Evolutionary conservation across 495 filamentous ascomycete genomes (phyloP).

Genomic region (Penicillium paxilli): DNA sequence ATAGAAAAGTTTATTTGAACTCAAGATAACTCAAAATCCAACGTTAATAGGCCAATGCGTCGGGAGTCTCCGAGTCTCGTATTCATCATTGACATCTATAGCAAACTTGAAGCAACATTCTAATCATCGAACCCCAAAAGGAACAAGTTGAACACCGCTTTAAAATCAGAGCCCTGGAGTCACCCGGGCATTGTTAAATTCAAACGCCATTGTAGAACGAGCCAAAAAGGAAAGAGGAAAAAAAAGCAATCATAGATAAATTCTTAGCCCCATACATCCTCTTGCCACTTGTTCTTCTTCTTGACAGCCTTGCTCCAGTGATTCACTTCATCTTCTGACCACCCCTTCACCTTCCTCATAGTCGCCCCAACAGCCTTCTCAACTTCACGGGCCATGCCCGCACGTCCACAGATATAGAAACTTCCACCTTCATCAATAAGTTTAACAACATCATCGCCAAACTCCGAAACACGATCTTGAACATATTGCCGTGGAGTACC

Average conservation of each 20-base stretch:
- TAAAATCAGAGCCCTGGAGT: too few relatives aligned
- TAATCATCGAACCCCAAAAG: too few relatives aligned
- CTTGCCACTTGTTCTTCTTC: slow-evolving; percentile 49
- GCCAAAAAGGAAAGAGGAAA: background rate
- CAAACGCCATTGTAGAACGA: background rate
- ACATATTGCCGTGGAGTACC: slow-evolving; percentile 32
- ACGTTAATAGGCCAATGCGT: too few relatives aligned
- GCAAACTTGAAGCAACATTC: too few relatives aligned
- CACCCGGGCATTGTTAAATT: background rate
- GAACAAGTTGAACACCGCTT: too few relatives aligned
- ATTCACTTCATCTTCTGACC: slow-evolving; percentile 36
- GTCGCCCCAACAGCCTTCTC: slow-evolving; percentile 33
- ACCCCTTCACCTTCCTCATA: slow-evolving; percentile 29
- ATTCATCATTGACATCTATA: too few relatives aligned
- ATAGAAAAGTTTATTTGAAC: too few relatives aligned
- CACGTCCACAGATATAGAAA: slow-evolving; percentile 52
- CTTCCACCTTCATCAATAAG: slow-evolving; percentile 41
- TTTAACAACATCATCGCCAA: slow-evolving; percentile 30
- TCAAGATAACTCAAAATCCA: too few relatives aligned
- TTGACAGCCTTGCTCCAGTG: slow-evolving; percentile 45
- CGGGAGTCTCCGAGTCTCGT: too few relatives aligned
- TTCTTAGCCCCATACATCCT: slow-evolving; percentile 41
- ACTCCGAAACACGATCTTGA: slow-evolving; percentile 40
- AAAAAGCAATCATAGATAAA: background rate
- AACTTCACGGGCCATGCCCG: slow-evolving; percentile 53